Evolutionary conservation across 2,329 filamentous ascomycete genomes (phyloP), one percentile per base, ranked within the genome.

Genomic region (Cytospora paraplurivora): DNA sequence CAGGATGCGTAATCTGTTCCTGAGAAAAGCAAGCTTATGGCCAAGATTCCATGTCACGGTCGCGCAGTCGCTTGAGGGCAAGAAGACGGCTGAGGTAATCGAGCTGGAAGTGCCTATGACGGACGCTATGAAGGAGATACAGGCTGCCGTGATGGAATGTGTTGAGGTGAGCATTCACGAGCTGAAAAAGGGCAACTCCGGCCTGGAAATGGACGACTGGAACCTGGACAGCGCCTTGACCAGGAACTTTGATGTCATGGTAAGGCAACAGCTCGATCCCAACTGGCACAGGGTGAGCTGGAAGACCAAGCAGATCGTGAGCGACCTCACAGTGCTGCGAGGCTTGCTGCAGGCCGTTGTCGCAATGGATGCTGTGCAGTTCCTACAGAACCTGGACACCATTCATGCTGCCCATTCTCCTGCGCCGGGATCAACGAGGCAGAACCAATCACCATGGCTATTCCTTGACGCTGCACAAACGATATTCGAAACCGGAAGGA

Each of bases 261-360:
- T 99, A 57, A 85, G 94, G 66, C 85, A 93, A 63, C 95, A 99
- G 75, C 80, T 99, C 19, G 93, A 98, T 72, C 93, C 94, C 5
- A 93, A 98, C 64, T 99, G 95, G 95, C 95, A 99, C 78, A 87
- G 95, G 60, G 91, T 97, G 58, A 97, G 91, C 74, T 96, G 91
- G 83, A 93, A 95, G 76, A 98, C 94, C 2, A 92, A 90, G 71
- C 93, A 97, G 76, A 97, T 99, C 69, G 94, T 96, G 62, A 90
- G 88, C 70, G 95, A 98, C 73, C 76, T 99, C 69, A 90, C 89
- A 0, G 88, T 97, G 19, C 82, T 99, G 44, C 86, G 94, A 63
- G 88, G 87, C 27, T 89, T 98, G 74, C 82, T 99, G 17, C 90
- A 94, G 76, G 89, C 81, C 41, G 81, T 99, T 21, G 83, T 99